Evolutionary conservation across 345 rosid genomes (phyloP), one percentile per base, ranked within the genome.

Genomic region (Moringa oleifera): DNA sequence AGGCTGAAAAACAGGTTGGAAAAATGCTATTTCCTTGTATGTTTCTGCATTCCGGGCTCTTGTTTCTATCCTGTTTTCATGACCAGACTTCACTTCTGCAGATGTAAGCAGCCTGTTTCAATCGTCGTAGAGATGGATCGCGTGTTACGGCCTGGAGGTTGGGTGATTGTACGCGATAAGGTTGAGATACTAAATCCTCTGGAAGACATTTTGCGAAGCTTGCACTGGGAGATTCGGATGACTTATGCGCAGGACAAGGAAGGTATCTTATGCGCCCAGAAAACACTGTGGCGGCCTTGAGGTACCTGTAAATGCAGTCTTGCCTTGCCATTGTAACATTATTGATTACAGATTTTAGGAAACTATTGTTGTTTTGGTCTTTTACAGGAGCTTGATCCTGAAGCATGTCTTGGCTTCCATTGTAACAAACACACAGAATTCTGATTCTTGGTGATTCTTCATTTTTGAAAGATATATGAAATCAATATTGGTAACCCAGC

Each of bases 171-270:
- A 21, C 81, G 98, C 0, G 97, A 93, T 61, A 93, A 88, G 68
- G 87, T 86, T 1, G 94, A 82, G 82, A 86, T 90, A 76, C 68
- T 93, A 7, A 86, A 86, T 53, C 84, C 89, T 1, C 53, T 93
- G 20, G 94, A 86, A 75, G 89, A 71, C 47, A 83, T 93, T 31
- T 59, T 93, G 72, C 84, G 72, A 71, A 88, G 86, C 58, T 65
- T 93, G 82, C 94, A 78, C 51, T 93, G 98, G 98, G 97, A 93
- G 67, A 93, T 93, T 51, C 80, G 96, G 57, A 79, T 88, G 85
- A 88, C 91, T 68, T 93, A 81, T 70, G 78, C 83, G 64, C 89
- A 90, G 80, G 81, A 85, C 11, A 83, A 82, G 72, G 97, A 93
- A 69, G 96, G 97, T 22, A 80, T 90, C 58, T 31, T 93, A 55